Evolutionary conservation across 1,284 basidiomycete genomes (phyloP).

Genomic region (Chalciporus piperatoides): DNA sequence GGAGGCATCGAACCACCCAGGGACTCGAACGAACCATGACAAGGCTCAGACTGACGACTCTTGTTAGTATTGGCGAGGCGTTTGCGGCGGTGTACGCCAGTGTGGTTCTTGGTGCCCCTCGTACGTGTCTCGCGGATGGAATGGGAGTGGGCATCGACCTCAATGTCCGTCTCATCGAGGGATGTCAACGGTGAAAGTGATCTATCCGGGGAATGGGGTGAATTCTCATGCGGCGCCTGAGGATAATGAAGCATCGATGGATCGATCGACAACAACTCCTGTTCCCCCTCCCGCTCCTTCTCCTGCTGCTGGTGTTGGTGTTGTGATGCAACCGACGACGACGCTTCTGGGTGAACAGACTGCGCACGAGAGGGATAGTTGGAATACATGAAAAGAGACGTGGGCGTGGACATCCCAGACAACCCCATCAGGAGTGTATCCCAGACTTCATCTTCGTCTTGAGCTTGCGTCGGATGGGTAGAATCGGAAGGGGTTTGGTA

Average conservation of each 20-base stretch:
- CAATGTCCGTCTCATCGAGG: slow-evolving; percentile 4
- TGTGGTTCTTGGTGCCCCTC: background rate
- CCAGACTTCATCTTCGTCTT: slow-evolving; percentile 26
- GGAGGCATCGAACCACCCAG: no score
- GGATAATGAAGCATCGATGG: slow-evolving; percentile 13
- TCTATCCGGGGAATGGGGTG: background rate
- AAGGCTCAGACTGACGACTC: background rate
- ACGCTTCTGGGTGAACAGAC: background rate
- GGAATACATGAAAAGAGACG: slow-evolving; percentile 1
- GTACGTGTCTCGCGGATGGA: no score
- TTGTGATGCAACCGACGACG: background rate
- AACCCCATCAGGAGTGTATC: slow-evolving; percentile 10
- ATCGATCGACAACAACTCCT: slow-evolving; percentile 4
- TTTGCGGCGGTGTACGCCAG: background rate
- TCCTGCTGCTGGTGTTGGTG: background rate
- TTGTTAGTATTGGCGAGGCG: background rate
- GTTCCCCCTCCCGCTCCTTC: background rate
- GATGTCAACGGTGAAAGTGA: slow-evolving; percentile 25
- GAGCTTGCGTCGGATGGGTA: slow-evolving; percentile 4
- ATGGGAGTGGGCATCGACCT: background rate
- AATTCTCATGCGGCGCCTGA: background rate
- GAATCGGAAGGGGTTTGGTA: slow-evolving; percentile 13
- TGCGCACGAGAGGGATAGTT: background rate
- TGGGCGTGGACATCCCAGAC: slow-evolving; percentile 17
- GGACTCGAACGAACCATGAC: no score